Evolutionary conservation across 805 yeast species (phyloP), one percentile per base, ranked within the genome.

Genomic region (Scheffersomyces stipitis): DNA sequence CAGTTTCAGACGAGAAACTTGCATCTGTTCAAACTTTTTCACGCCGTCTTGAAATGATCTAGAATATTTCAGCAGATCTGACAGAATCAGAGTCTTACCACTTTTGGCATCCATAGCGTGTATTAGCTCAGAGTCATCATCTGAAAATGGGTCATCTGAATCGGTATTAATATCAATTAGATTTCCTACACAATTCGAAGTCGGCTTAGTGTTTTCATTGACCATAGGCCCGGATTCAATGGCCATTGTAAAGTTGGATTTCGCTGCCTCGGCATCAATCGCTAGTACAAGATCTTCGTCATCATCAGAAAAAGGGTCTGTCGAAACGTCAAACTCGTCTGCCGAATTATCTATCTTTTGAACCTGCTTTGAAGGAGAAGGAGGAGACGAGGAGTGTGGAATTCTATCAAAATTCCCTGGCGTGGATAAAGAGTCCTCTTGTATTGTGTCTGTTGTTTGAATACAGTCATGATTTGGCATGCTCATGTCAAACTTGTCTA

Each of bases 261-360:
- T 10, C 7, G 24, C 24, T 10, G 7, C 10, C 24, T 20, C 24
- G 9, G 7, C 24, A 7, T 20, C 10, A 7, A 20, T 20, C 10
- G 24, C 24, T 10, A 7, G 10, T 20, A 20, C 24, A 7, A 20
- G 23, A 13, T 13, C 29, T 18, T 33, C 36, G n/a, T 33, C 36
- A 37, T 58, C 63, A 35, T 59, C 64, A 14, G 58, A 52, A 26
- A 56, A 56, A 3, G 59, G 56, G 38, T 57, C 60, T 16, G 51
- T 56, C 2, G 54, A 50, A 18, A 18, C 30, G 30, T 27, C 36
- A 22, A 20, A 20, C 10, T 28, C 36, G 17, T 20, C 10, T 20
- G 10, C 10, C n/a, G n/a, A n/a, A n/a, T n/a, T n/a, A n/a, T n/a
- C n/a, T n/a, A n/a, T n/a, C n/a, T n/a, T n/a, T n/a, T n/a, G n/a